Percentiles rank a stretch among this genome's conserved stretches.
Evolutionary conservation across 2,329 filamentous ascomycete genomes (phyloP).

Genomic region (Neurospora sp.): DNA sequence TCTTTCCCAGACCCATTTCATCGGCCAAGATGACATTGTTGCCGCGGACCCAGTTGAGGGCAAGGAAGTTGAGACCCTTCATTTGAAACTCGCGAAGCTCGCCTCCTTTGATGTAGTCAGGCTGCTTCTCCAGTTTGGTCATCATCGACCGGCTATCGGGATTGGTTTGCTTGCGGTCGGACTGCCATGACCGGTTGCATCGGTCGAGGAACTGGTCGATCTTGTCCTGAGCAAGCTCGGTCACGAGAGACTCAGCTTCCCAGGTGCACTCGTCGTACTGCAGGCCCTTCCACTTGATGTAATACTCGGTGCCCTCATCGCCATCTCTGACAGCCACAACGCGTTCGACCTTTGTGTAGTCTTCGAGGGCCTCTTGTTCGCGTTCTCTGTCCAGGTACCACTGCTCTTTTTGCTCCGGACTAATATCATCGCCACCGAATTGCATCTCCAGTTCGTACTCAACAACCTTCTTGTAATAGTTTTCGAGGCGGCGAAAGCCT

Average conservation of each 20-base stretch:
- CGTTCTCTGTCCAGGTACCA: slow-evolving; percentile 93
- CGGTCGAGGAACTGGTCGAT: slow-evolving; percentile 89
- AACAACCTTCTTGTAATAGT: slow-evolving; percentile 82
- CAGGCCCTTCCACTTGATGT: slow-evolving; percentile 92
- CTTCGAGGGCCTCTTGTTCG: slow-evolving; percentile 75
- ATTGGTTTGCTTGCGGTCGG: slow-evolving; percentile 68
- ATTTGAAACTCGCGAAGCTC: slow-evolving; percentile 89
- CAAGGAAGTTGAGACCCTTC: slow-evolving; percentile 87
- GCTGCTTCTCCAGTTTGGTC: slow-evolving; percentile 68
- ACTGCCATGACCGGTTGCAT: slow-evolving; percentile 67
- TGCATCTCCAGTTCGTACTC: slow-evolving; percentile 69
- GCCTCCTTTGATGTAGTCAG: slow-evolving; percentile 73
- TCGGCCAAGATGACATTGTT: slow-evolving; percentile 97
- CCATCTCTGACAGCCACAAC: slow-evolving; percentile 77
- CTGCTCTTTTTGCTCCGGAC: slow-evolving; percentile 81
- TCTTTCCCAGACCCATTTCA: slow-evolving; percentile 98
- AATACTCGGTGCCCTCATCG: slow-evolving; percentile 74
- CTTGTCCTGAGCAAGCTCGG: slow-evolving; percentile 70
- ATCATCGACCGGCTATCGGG: slow-evolving; percentile 63
- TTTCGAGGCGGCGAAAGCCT: slow-evolving; percentile 82
- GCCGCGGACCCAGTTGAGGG: slow-evolving; percentile 87
- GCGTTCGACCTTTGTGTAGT: slow-evolving; percentile 87
- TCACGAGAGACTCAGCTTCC: slow-evolving; percentile 70
- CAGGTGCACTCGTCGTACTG: slow-evolving; percentile 93
- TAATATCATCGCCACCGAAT: slow-evolving; percentile 62